Evolutionary conservation across 2,329 filamentous ascomycete species (phyloP).

Genomic region (Venturia pyrina): DNA sequence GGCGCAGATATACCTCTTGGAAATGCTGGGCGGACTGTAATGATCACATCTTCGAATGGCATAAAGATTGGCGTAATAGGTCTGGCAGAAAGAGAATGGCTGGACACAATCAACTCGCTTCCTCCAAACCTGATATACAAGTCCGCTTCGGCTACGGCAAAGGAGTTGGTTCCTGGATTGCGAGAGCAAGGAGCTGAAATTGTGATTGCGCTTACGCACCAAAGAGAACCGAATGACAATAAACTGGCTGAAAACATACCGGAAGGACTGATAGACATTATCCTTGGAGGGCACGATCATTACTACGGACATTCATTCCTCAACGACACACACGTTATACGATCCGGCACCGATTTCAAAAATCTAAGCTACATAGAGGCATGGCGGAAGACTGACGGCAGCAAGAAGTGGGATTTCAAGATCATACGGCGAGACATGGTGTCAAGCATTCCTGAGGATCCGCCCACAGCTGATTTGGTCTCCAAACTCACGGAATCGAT

Average conservation of each 20-base stretch:
- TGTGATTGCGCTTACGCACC: conserved; percentile 72
- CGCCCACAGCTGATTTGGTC: conserved; percentile 51
- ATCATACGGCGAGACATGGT: conserved; percentile 68
- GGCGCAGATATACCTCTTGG: conserved; percentile 67
- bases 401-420: conserved; percentile 62
- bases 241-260: conserved; percentile 67
- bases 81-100: conserved; percentile 77
- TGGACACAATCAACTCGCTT: conserved; percentile 78
- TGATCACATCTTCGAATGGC: conserved; percentile 72
- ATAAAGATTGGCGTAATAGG: conserved; percentile 80
- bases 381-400: conserved; percentile 42
- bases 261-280: conserved; percentile 67
- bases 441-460: conserved; percentile 55
- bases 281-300: conserved; percentile 84
- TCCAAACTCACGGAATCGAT: conserved; percentile 61
- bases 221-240: conserved; percentile 80
- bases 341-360: conserved; percentile 86
- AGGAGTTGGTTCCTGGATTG: conserved; percentile 62
- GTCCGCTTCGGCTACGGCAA: conserved; percentile 65
- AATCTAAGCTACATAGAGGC: conserved; percentile 82
- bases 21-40: conserved; percentile 62
- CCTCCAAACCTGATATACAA: conserved; percentile 75
- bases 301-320: conserved; percentile 71
- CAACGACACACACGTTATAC: conserved; percentile 73
- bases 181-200: conserved; percentile 72